Conservation (phyloP, 192 early-diverging fungal species). For the Dissophora ornata region DNA sequence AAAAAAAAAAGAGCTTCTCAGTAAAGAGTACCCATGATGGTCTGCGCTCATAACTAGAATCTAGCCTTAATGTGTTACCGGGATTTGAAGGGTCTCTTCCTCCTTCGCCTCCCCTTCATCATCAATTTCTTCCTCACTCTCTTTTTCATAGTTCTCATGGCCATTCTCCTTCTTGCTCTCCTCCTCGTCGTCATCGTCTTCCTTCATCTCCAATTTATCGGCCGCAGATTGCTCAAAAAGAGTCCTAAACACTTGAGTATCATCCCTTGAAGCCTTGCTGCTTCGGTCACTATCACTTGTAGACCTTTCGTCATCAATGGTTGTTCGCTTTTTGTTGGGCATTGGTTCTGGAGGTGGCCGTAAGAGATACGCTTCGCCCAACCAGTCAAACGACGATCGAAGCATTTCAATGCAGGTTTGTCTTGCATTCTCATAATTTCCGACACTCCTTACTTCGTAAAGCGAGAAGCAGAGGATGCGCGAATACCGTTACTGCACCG, state of each 20-base stretch:
- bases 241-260: no score
- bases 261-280: no score
- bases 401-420: slow-evolving; percentile 8
- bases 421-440: slow-evolving; percentile 3
- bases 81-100: slow-evolving; percentile 2
- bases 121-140: not conserved
- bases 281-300: no score
- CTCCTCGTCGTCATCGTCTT: not conserved
- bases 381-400: slow-evolving; percentile 11
- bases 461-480: no score
- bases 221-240: not conserved
- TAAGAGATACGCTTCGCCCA: slow-evolving; percentile 9
- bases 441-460: no score
- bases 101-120: not conserved
- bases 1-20: not conserved
- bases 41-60: no score
- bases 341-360: not conserved
- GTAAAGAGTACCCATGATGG: not conserved
- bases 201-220: not conserved
- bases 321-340: not conserved
- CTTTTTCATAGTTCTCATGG: no score
- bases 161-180: not conserved
- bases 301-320: not conserved
- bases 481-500: no score
- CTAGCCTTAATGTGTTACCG: slow-evolving; percentile 8